These are phyloP conservation scores for Zarea fungicola DNA, from an alignment of 2,329 filamentous ascomycete genomes.

Conservation along the genomic window DNA sequence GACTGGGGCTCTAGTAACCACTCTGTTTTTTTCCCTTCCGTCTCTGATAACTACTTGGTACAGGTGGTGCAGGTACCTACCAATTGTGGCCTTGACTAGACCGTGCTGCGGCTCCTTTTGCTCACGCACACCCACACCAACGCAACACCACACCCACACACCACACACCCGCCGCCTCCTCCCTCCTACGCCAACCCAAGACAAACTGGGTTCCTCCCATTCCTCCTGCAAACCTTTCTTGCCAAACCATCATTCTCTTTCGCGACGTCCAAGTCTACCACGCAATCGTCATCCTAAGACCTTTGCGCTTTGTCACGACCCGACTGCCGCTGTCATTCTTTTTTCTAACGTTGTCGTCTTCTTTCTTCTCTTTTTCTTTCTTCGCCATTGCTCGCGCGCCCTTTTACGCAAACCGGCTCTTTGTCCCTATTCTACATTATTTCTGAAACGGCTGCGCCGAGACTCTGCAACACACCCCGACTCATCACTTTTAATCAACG, in stretches of 20 bases:
- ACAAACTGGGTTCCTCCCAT: constrained; percentile 3
- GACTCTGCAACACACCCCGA: constrained; percentile 2
- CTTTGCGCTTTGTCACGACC: neutral
- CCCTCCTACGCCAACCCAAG: neutral
- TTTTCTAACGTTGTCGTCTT: neutral
- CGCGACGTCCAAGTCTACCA: too few species aligned
- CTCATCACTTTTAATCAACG: neutral
- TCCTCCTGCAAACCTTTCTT: constrained; percentile 10
- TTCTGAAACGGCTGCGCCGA: constrained; percentile 13
- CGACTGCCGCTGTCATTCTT: constrained; percentile 6
- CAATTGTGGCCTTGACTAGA: too few species aligned
- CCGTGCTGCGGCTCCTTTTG: too few species aligned
- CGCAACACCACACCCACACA: too few species aligned
- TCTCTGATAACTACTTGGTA: too few species aligned
- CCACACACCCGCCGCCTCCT: neutral
- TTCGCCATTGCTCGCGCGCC: neutral
- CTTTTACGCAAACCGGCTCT: neutral
- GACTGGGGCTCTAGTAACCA: too few species aligned
- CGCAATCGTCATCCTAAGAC: neutral
- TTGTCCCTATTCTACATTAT: neutral
- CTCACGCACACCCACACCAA: too few species aligned
- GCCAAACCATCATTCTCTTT: constrained; percentile 3
- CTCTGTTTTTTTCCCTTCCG: neutral
- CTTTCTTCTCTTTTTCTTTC: neutral
- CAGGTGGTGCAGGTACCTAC: too few species aligned